These are phyloP conservation scores for Entomortierella chlamydospora DNA, from an alignment of 192 early-diverging fungal genomes.

Conservation along the genomic window DNA sequence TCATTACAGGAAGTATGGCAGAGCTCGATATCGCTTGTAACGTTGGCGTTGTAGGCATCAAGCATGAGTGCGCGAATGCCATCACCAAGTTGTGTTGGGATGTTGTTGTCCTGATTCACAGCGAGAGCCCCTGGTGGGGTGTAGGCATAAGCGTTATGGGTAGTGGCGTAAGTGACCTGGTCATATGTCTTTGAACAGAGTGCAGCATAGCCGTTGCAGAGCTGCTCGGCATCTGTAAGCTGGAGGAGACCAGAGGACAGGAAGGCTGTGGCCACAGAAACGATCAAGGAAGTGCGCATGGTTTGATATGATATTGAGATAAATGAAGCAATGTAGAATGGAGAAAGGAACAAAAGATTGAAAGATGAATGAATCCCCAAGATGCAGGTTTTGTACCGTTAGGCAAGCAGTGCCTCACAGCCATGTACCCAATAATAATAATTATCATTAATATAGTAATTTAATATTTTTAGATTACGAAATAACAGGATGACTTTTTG, in stretches of 20 bases:
- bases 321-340: neutral
- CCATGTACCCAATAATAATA: no score
- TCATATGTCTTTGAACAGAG: conserved; percentile 74
- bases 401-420: no score
- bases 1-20: conserved; percentile 74
- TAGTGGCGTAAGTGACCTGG: conserved; percentile 71
- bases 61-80: conserved; percentile 83
- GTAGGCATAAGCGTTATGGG: conserved; percentile 80
- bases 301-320: neutral
- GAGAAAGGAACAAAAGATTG: neutral
- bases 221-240: conserved; percentile 11
- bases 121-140: conserved; percentile 64
- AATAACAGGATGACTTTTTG: no score
- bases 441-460: no score
- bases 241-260: conserved; percentile 6
- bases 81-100: conserved; percentile 73
- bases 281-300: conserved; percentile 38
- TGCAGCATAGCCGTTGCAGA: conserved; percentile 76
- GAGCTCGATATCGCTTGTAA: conserved; percentile 59
- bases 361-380: neutral
- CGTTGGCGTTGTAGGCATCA: conserved; percentile 58
- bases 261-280: conserved; percentile 20
- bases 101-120: conserved; percentile 75
- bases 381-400: no score
- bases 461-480: no score